phyloP scores from a whole-genome alignment of 768 basidiomycete species.

The Tricholoma sp. region DNA sequence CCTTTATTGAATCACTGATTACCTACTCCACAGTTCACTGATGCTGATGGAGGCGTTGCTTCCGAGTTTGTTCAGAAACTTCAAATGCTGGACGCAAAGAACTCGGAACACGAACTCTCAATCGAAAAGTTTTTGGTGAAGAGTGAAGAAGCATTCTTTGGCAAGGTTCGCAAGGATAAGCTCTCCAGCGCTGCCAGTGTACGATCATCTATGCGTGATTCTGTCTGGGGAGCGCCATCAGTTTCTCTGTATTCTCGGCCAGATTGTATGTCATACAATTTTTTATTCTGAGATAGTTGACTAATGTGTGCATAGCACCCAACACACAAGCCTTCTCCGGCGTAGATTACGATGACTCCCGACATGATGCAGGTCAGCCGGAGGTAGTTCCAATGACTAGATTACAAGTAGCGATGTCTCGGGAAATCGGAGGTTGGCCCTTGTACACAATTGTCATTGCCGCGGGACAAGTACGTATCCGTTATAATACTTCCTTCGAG shows the following conservation, averaged over 20 bases:
- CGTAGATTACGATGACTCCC: conserved; percentile 39
- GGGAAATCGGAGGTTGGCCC: conserved; percentile 83
- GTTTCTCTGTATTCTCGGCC: conserved; percentile 68
- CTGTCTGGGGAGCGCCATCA: conserved; percentile 71
- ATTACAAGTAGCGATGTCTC: conserved; percentile 77
- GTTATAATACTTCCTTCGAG: not conserved
- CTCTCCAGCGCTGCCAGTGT: conserved; percentile 77
- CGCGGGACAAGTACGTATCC: conserved; percentile 58
- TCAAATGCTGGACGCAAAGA: conserved; percentile 71
- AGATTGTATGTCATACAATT: conserved; percentile 48
- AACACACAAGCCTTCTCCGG: conserved; percentile 45
- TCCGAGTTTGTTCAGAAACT: conserved; percentile 85
- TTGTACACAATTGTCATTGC: conserved; percentile 88
- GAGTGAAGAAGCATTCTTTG: conserved; percentile 92
- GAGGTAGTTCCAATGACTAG: conserved; percentile 76
- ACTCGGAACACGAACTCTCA: conserved; percentile 86
- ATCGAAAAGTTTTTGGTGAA: conserved; percentile 89
- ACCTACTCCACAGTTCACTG: conserved; percentile 66
- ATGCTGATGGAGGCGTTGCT: conserved; percentile 88
- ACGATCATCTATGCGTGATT: conserved; percentile 74
- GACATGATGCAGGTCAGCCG: conserved; percentile 44
- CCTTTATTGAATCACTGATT: not conserved
- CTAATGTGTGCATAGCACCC: conserved; percentile 30
- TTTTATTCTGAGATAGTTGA: not conserved
- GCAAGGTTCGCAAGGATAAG: conserved; percentile 84